Base-by-base conservation (phyloP, 2,329 filamentous ascomycete species). In the Ascochyta rabiei region DNA sequence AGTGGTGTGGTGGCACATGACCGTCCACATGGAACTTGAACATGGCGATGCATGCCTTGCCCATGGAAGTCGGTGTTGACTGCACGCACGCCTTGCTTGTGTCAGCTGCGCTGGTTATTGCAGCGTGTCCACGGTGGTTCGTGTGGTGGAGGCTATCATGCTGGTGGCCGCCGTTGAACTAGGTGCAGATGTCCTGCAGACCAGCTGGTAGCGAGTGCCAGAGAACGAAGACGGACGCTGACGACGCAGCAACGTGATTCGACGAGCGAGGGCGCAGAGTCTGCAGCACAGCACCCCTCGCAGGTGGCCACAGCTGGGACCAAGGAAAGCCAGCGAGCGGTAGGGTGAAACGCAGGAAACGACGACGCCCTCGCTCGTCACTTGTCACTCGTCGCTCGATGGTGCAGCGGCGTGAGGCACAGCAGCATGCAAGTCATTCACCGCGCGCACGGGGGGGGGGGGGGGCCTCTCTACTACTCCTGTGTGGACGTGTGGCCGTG, bases 381-480 rank as follows among this genome's bases (percentile, higher is more conserved):
- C 9, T 28, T 6, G 26, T 28, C 10, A 10, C 26, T 28, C 8
- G 26, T 28, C 26, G 26, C 26, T 24, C 52, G 40, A 46, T 40
- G 37, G 46, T 38, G 16, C 45, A 45, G 39, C 28, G 23, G 51
- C 35, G 35, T 12, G 46, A 55, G 52, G 52, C 46, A 55, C 52
- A 46, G 43, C 56, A 48, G 48, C 48, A 53, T 59, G 57, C 57
- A 59, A 53, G 57, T 59, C 57, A 59, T 59, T 48, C 51, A 40
- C 42, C 15, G 41, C 41, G 31, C 26, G 38, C 46, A 40, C 35
- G 35, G 40, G 52, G 50, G 52, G 52, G 43, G 52, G 52, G 52
- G 21, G 21, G 4, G 21, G 21, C 52, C 52, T 46, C 51, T 59
- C 46, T 45, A 51, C 53, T 52, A 51, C n/a, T n/a, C n/a, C n/a